Evolutionary conservation across 768 basidiomycete species (phyloP).

Genomic region (Leucosporidium creatinivorum): DNA sequence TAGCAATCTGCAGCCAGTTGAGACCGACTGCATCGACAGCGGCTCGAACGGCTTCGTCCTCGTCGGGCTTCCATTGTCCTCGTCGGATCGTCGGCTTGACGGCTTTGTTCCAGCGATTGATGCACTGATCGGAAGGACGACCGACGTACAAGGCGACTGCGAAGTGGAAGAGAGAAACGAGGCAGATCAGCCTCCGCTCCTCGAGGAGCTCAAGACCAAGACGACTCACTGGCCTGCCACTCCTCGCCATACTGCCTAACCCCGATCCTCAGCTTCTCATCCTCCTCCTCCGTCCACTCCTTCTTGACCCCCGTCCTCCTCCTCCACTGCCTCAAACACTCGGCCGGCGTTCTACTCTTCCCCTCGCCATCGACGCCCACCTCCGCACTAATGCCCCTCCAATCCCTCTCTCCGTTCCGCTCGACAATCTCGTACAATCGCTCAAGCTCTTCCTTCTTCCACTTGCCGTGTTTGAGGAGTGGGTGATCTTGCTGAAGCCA

Average conservation of each 20-base stretch:
- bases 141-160: slow-evolving; percentile 18
- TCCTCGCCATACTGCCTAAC: slow-evolving; percentile 22
- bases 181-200: too few species aligned
- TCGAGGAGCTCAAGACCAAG: too few species aligned
- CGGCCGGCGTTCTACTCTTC: slow-evolving; percentile 9
- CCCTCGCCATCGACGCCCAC: slow-evolving; percentile 5
- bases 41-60: slow-evolving; percentile 14
- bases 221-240: slow-evolving; percentile 22
- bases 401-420: background rate
- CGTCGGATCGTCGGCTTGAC: slow-evolving; percentile 18
- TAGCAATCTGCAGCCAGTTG: slow-evolving; percentile 15
- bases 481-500: slow-evolving; percentile 31
- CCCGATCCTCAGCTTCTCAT: slow-evolving; percentile 11
- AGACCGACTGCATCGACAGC: slow-evolving; percentile 11
- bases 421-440: slow-evolving; percentile 5
- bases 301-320: background rate
- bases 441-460: slow-evolving; percentile 14
- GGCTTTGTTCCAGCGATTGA: slow-evolving; percentile 22
- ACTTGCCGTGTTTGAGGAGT: background rate
- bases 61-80: slow-evolving; percentile 19
- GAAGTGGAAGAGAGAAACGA: background rate
- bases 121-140: slow-evolving; percentile 10
- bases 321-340: slow-evolving; percentile 14
- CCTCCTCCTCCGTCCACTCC: slow-evolving; percentile 18
- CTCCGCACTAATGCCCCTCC: slow-evolving; percentile 16